Percentiles rank a stretch among this genome's conserved stretches.
phyloP scores from a whole-genome alignment of 768 basidiomycete genomes.

The Hemileccinum rubropunctum region DNA sequence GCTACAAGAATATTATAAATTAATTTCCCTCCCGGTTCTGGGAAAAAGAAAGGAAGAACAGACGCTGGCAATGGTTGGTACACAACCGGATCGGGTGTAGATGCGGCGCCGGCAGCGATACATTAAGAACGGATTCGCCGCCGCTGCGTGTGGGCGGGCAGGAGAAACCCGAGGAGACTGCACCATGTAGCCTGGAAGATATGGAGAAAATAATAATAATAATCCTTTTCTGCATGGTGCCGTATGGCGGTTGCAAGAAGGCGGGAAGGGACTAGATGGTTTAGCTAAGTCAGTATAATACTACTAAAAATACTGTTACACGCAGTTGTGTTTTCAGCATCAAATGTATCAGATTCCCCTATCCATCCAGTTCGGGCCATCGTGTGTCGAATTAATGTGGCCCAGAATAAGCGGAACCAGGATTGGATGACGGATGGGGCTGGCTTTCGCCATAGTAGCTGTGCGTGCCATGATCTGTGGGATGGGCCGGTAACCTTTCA shows the following conservation, averaged over 20 bases:
- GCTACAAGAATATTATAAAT: constrained; percentile 17
- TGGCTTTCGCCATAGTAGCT: constrained; percentile 31
- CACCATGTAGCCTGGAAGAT: constrained; percentile 21
- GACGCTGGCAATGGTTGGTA: background rate
- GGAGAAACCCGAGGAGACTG: constrained; percentile 22
- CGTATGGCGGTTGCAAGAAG: constrained; percentile 30
- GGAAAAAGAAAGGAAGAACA: constrained; percentile 6
- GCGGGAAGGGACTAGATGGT: constrained; percentile 26
- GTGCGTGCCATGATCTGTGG: constrained; percentile 27
- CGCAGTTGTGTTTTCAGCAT: constrained; percentile 22
- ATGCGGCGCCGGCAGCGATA: constrained; percentile 17
- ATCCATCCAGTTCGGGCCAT: constrained; percentile 9
- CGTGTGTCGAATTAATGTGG: constrained; percentile 23
- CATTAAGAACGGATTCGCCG: constrained; percentile 23
- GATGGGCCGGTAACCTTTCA: constrained; percentile 27
- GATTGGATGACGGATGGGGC: constrained; percentile 24
- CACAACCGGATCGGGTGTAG: constrained; percentile 18
- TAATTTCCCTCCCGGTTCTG: background rate
- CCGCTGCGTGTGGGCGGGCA: constrained; percentile 15
- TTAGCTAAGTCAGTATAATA: constrained; percentile 33
- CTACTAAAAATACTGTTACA: constrained; percentile 36
- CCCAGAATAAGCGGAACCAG: constrained; percentile 29
- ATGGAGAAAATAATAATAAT: constrained; percentile 17
- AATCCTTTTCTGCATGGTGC: constrained; percentile 18
- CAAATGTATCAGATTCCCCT: constrained; percentile 21